Base-by-base conservation (phyloP, 169 alveolate genomes). In the Cryptosporidium canis region DNA sequence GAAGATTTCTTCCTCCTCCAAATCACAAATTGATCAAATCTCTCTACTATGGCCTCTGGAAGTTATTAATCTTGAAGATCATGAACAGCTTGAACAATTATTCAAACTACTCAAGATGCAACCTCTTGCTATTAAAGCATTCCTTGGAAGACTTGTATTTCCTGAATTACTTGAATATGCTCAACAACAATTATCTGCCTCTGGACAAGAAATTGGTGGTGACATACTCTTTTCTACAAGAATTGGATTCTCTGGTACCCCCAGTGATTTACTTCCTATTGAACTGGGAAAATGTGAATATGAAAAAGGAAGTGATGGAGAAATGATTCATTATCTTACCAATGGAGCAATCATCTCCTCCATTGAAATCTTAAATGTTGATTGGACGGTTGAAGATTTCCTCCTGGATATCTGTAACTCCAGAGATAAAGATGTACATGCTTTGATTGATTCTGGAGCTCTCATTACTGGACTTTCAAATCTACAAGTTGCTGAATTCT, bases 201-300 rank as follows among this genome's bases (percentile, higher is more conserved):
- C 94, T 0, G 97, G 97, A n/a, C 97, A 95, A 85, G 98, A 96
- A 83, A 85, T 96, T 33, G 97, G 97, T 16, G 94, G 96, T 44
- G 91, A 93, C 39, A 93, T 94, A 70, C 85, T 96, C 58, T 96
- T 96, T 90, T 94, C 95, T 37, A 83, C 93, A 18, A 93, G 97
- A 45, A 91, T 96, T 43, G 98, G 98, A 24, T 96, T 95, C 94
- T 94, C 97, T 35, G 98, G 98, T 2, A 96, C 98, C 31, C 97
- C 98, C 33, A 94, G 96, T 67, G 97, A 95, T 83, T 94, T 96
- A 83, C 91, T 96, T 72, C 98, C 98, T 0, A 94, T 90, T 58
- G 96, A 94, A 45, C 85, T 96, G 91, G 96, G 96, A 56, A 77
- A 71, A 24, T 95, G 98, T 91, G 90, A 92, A 84, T 96, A 93